A percentile compares a stretch with the other conserved stretches of the same genome.
phyloP scores from a whole-genome alignment of 345 rosid genomes.

The Cardiospermum halicacabum region DNA sequence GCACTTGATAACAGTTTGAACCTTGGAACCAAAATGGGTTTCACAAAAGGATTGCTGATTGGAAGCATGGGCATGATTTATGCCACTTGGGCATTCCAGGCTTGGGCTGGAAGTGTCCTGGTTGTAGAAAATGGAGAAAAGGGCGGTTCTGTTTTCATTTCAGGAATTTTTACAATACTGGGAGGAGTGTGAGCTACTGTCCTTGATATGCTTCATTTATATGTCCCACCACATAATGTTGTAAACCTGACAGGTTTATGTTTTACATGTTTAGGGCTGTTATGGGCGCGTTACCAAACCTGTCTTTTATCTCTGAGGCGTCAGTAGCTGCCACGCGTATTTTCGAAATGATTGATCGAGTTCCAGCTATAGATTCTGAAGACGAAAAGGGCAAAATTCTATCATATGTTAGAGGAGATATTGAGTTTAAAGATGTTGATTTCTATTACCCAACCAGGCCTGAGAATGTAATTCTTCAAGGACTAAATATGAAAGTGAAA shows the following conservation, averaged over 20 bases:
- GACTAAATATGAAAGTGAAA: constrained; percentile 38
- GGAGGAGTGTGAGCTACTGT: constrained; percentile 49
- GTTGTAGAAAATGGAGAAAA: constrained; percentile 42
- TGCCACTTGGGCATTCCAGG: constrained; percentile 46
- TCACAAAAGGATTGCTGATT: constrained; percentile 46
- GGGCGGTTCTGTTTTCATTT: constrained; percentile 41
- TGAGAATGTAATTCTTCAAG: constrained; percentile 26
- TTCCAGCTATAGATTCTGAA: constrained; percentile 34
- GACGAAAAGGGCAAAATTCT: constrained; percentile 31
- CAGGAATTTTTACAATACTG: constrained; percentile 34
- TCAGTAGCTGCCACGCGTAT: constrained; percentile 30
- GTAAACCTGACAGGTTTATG: neutral
- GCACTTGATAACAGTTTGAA: constrained; percentile 36
- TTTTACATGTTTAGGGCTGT: constrained; percentile 26
- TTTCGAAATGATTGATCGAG: constrained; percentile 35
- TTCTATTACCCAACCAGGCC: constrained; percentile 53
- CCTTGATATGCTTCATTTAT: neutral
- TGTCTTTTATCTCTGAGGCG: constrained; percentile 39
- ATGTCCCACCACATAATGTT: neutral
- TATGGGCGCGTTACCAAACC: constrained; percentile 41
- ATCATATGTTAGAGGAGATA: constrained; percentile 36
- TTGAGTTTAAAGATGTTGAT: constrained; percentile 39
- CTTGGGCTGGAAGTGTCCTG: constrained; percentile 51
- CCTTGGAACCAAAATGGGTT: constrained; percentile 45
- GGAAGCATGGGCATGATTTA: constrained; percentile 54